phyloP scores from a whole-genome alignment of 2,329 filamentous ascomycete genomes.

The Endothia cerciana region DNA sequence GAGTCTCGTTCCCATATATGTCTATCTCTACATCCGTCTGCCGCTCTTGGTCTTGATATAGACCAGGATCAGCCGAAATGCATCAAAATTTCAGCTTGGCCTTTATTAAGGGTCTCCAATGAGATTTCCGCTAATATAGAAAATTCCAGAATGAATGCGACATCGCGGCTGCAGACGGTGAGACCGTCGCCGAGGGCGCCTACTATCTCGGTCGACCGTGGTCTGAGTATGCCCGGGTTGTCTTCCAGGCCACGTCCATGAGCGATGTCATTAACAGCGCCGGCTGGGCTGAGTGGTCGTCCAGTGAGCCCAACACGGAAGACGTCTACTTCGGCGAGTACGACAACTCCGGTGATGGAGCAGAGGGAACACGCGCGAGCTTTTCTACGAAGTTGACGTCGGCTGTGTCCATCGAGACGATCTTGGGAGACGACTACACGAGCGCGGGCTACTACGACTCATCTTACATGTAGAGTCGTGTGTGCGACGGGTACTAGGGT shows the following conservation, averaged over 20 bases:
- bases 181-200: conserved; percentile 42
- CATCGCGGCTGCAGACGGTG: conserved; percentile 44
- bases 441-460: conserved; percentile 36
- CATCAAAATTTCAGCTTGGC: too few species aligned
- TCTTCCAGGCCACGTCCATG: conserved; percentile 54
- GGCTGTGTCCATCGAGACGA: conserved; percentile 39
- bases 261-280: conserved; percentile 59
- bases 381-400: conserved; percentile 42
- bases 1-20: neutral
- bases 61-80: too few species aligned
- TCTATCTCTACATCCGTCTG: neutral
- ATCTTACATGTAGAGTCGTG: conserved; percentile 33
- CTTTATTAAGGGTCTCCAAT: neutral
- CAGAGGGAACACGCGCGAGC: conserved; percentile 55
- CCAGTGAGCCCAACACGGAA: conserved; percentile 50
- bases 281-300: conserved; percentile 63
- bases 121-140: neutral
- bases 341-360: conserved; percentile 60
- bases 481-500: neutral
- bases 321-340: conserved; percentile 63
- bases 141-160: conserved; percentile 42
- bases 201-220: conserved; percentile 56
- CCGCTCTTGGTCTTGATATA: too few species aligned
- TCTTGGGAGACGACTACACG: conserved; percentile 37
- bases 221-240: conserved; percentile 50